Conservation (phyloP, 768 basidiomycete species). For the Paxillus ammoniavirescens region DNA sequence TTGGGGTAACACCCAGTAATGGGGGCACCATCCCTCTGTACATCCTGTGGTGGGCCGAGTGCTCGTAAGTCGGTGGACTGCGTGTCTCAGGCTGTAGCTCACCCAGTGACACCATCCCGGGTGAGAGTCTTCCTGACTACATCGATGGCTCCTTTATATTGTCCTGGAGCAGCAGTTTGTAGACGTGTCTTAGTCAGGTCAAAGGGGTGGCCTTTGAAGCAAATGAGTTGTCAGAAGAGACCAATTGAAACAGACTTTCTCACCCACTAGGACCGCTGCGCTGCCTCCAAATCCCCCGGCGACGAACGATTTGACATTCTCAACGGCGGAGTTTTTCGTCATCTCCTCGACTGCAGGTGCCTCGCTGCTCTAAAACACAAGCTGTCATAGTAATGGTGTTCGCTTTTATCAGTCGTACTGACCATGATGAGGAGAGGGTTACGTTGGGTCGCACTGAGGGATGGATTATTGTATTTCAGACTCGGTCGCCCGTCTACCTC, state of each 20-base stretch:
- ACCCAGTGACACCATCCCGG: conserved; percentile 91
- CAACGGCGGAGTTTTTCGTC: conserved; percentile 29
- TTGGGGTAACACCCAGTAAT: conserved; percentile 92
- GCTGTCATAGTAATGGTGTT: conserved; percentile 6
- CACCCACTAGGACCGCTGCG: conserved; percentile 86
- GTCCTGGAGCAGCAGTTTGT: conserved; percentile 87
- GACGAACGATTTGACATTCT: conserved; percentile 78
- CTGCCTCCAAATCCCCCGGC: conserved; percentile 93
- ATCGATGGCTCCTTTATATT: conserved; percentile 90
- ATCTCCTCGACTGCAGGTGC: conserved; percentile 17
- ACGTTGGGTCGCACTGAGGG: neutral
- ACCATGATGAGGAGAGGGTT: conserved; percentile 23
- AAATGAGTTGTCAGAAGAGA: conserved; percentile 6
- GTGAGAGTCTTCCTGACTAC: conserved; percentile 90
- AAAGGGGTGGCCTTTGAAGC: conserved; percentile 83
- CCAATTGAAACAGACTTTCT: conserved; percentile 23
- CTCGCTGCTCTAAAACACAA: conserved; percentile 23
- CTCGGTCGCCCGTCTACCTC: neutral
- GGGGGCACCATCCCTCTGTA: conserved; percentile 95
- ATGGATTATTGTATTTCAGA: too few relatives aligned
- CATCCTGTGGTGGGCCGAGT: conserved; percentile 46
- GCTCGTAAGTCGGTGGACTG: conserved; percentile 1
- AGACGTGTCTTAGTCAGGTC: conserved; percentile 95
- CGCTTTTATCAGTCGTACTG: conserved; percentile 5
- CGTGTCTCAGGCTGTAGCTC: conserved; percentile 1